phyloP scores from a whole-genome alignment of 1,284 basidiomycete genomes.

The Apiotrichum laibachii region DNA sequence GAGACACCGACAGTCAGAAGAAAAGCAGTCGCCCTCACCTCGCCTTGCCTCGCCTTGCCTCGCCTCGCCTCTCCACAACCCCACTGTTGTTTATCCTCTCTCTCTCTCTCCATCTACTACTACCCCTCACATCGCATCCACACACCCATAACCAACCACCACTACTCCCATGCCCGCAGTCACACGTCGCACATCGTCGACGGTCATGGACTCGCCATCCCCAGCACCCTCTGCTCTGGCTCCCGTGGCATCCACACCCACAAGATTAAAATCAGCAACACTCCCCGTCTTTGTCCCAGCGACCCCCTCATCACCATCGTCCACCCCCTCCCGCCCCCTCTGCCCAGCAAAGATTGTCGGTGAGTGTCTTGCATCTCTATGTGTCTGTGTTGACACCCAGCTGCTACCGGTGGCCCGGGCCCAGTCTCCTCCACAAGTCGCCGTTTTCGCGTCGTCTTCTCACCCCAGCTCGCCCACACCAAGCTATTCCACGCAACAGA shows the following conservation, averaged over 20 bases:
- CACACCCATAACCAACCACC: no score
- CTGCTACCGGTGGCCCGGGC: no score
- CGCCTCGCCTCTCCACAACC: no score
- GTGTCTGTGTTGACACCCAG: background rate
- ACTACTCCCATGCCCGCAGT: background rate
- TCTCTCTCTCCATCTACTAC: no score
- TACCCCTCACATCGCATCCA: no score
- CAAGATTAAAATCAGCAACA: background rate
- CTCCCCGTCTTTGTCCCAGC: background rate
- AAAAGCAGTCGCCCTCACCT: no score
- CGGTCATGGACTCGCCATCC: no score
- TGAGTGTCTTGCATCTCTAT: constrained; percentile 2
- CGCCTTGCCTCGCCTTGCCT: no score
- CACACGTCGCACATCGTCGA: background rate
- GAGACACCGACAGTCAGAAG: no score
- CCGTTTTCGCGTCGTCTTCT: constrained; percentile 33
- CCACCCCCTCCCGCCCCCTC: constrained; percentile 5
- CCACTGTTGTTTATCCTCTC: no score
- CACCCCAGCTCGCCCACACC: constrained; percentile 31
- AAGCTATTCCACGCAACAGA: constrained; percentile 40
- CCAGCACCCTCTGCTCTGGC: background rate
- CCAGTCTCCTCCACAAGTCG: background rate
- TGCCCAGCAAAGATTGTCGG: constrained; percentile 11
- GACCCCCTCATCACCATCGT: background rate
- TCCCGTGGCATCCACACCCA: background rate